These are phyloP conservation scores for Penicillium atrosanguineum DNA, from an alignment of 495 filamentous ascomycete species.

Conservation along the genomic window DNA sequence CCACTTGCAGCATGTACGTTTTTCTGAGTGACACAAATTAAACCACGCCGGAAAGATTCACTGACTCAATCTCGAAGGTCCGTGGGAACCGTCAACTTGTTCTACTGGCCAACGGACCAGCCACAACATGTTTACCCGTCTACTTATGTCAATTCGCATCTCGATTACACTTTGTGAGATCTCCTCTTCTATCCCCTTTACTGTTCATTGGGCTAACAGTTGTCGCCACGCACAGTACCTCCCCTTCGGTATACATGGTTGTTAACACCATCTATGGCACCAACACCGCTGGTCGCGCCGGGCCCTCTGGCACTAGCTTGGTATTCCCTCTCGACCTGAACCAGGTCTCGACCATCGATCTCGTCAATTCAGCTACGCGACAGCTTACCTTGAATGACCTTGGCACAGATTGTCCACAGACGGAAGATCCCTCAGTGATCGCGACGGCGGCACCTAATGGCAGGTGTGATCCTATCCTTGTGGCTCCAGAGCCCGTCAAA, in stretches of 20 bases:
- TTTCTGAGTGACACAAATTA: no score
- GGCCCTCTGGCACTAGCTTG: constrained; percentile 19
- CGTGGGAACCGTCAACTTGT: constrained; percentile 20
- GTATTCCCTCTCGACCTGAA: constrained; percentile 17
- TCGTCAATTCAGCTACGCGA: constrained; percentile 9
- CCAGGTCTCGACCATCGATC: constrained; percentile 17
- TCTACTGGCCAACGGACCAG: constrained; percentile 21
- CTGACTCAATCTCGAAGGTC: constrained; percentile 6
- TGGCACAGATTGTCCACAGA: constrained; percentile 19
- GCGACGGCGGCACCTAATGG: constrained; percentile 12
- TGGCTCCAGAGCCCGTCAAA: constrained; percentile 17
- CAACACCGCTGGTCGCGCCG: constrained; percentile 18
- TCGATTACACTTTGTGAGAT: constrained; percentile 20
- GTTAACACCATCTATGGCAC: constrained; percentile 17
- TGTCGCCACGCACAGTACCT: constrained; percentile 9
- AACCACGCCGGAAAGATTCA: no score
- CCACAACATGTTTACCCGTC: constrained; percentile 12
- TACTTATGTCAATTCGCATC: constrained; percentile 16
- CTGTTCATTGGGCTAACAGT: background rate
- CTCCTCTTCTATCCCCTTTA: background rate
- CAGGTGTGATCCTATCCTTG: constrained; percentile 18
- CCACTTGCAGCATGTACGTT: no score
- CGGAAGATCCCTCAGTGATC: constrained; percentile 12
- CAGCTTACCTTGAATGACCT: constrained; percentile 20
- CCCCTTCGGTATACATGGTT: constrained; percentile 23